phyloP scores from a whole-genome alignment of 2,329 filamentous ascomycete genomes.

The Davidsoniella neocaledoniae region DNA sequence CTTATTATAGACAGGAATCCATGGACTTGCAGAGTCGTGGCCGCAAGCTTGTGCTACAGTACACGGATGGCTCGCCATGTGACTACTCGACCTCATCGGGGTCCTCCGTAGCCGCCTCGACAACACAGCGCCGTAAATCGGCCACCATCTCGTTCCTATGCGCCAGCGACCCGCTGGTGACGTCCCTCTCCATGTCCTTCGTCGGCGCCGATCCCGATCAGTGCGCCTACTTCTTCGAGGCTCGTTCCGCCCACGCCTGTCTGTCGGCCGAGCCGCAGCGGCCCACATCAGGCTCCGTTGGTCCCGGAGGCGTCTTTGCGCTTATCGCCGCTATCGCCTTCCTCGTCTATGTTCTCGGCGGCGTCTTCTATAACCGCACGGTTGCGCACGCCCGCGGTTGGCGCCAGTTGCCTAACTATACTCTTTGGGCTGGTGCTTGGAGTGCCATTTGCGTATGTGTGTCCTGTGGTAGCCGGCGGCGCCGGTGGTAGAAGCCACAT shows the following conservation, averaged over 20 bases:
- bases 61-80: constrained; percentile 61
- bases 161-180: constrained; percentile 59
- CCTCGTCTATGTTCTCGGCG: constrained; percentile 77
- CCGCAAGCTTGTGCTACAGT: constrained; percentile 60
- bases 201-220: constrained; percentile 71
- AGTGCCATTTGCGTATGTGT: constrained; percentile 12
- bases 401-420: constrained; percentile 90
- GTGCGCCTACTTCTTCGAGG: constrained; percentile 92
- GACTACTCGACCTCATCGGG: constrained; percentile 20
- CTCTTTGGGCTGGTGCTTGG: constrained; percentile 75
- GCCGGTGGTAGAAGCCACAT: constrained; percentile 7
- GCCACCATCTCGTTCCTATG: constrained; percentile 87
- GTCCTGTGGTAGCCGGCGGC: constrained; percentile 9
- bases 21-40: constrained; percentile 42
- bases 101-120: neutral
- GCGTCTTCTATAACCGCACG: constrained; percentile 87
- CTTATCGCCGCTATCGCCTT: constrained; percentile 67
- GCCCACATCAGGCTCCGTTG: constrained; percentile 42
- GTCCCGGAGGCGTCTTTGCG: constrained; percentile 65
- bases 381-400: constrained; percentile 89
- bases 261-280: constrained; percentile 50
- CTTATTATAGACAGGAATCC: constrained; percentile 32
- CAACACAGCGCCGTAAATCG: constrained; percentile 44
- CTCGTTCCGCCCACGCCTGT: constrained; percentile 72
- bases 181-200: constrained; percentile 60